Conservation (phyloP, 345 rosid genomes). For the Lepidium aucheri region DNA sequence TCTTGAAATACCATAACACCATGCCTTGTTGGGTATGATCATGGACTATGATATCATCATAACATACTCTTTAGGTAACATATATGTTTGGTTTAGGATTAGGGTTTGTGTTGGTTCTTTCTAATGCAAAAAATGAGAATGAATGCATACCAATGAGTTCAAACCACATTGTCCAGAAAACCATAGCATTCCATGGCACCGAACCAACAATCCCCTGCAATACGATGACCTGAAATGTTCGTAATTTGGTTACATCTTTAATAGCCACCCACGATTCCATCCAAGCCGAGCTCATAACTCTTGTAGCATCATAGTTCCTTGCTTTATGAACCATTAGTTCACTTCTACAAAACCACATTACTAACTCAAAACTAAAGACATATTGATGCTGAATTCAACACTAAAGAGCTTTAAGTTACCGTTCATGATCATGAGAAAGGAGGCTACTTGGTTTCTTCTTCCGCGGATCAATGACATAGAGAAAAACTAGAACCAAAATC, state of each 20-base stretch:
- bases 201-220: constrained; percentile 73
- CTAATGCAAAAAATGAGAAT: neutral
- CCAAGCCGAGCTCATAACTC: constrained; percentile 42
- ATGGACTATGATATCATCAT: no score
- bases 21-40: no score
- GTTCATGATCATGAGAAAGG: constrained; percentile 4
- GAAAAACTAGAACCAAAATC: constrained; percentile 62
- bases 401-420: constrained; percentile 1
- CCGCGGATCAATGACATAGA: constrained; percentile 54
- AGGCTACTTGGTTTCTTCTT: neutral
- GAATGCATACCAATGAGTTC: constrained; percentile 64
- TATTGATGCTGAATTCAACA: neutral
- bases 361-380: neutral
- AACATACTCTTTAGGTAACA: neutral
- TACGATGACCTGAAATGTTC: constrained; percentile 74
- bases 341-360: constrained; percentile 21
- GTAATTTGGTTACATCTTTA: constrained; percentile 58
- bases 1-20: no score
- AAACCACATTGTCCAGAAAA: constrained; percentile 90
- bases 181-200: constrained; percentile 87
- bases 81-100: neutral
- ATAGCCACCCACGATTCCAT: constrained; percentile 61
- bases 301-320: constrained; percentile 18
- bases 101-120: neutral
- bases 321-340: neutral